phyloP scores from a whole-genome alignment of 768 basidiomycete species.

The Phanerochaete sordida region DNA sequence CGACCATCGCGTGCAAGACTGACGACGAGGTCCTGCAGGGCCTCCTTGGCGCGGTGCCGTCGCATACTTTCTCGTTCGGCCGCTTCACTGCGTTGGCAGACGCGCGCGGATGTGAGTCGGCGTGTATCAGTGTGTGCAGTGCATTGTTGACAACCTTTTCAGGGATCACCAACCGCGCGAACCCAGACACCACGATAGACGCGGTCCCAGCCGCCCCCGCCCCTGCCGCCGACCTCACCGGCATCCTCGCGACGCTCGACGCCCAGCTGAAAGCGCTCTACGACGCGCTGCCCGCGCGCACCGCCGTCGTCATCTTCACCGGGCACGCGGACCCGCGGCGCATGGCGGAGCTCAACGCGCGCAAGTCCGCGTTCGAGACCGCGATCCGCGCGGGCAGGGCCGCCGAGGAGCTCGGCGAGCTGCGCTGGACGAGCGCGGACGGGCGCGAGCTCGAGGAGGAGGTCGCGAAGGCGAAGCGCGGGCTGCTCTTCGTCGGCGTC shows the following conservation, averaged over 20 bases:
- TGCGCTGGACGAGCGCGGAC: slow-evolving; percentile 75
- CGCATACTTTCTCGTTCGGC: slow-evolving; percentile 82
- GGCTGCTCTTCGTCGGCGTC: slow-evolving; percentile 78
- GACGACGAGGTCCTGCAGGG: slow-evolving; percentile 82
- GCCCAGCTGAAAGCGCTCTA: slow-evolving; percentile 59
- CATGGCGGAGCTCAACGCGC: slow-evolving; percentile 70
- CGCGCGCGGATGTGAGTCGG: slow-evolving; percentile 69
- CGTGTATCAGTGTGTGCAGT: background rate
- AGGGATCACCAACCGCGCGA: slow-evolving; percentile 64
- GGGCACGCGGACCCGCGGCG: slow-evolving; percentile 85
- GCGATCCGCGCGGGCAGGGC: slow-evolving; percentile 54
- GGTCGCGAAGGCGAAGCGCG: slow-evolving; percentile 76
- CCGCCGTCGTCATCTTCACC: slow-evolving; percentile 81
- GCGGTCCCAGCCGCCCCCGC: slow-evolving; percentile 16
- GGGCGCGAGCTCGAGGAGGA: slow-evolving; percentile 76
- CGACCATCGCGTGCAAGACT: slow-evolving; percentile 65
- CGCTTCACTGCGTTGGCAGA: slow-evolving; percentile 83
- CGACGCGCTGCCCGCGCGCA: slow-evolving; percentile 66
- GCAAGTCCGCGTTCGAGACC: slow-evolving; percentile 70
- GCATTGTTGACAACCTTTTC: background rate
- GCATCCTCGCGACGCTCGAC: slow-evolving; percentile 52
- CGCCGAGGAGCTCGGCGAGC: slow-evolving; percentile 52
- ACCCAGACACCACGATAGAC: slow-evolving; percentile 29
- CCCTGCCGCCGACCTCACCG: slow-evolving; percentile 5
- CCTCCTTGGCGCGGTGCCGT: slow-evolving; percentile 50